Base-by-base conservation (phyloP, 1,284 basidiomycete genomes). In the Nidula niveotomentosa region DNA sequence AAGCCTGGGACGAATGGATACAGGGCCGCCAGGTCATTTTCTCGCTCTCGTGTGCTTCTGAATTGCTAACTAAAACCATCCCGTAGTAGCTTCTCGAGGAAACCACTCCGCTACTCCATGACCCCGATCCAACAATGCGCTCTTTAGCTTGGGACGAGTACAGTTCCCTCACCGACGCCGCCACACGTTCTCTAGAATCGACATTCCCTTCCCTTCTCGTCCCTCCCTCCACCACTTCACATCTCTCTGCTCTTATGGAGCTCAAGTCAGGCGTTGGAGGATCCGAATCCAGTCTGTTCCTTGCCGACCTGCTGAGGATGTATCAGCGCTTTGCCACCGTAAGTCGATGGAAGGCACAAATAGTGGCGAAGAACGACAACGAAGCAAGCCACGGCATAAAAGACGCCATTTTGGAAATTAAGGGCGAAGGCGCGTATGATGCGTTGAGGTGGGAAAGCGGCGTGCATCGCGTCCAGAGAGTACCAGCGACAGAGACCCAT, bases 211-310 rank as follows among this genome's bases (percentile, higher is more conserved):
- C 78, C 0, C 76, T 92, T 4, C 81, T 98, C 53, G 77, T 94
- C 0, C 92, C 92, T 0, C 74, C 84, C 0, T 88, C 90, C 0
- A 64, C 79, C 6, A 90, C 91, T 0, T 72, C 78, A 0, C 68
- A 81, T 1, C 74, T 93, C 6, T 90, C 91, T 2, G 91, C 92
- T 0, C 78, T 98, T 53, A 74, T 99, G 54, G 96, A 98, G 62
- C 75, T 99, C 36, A 96, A 96, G 63, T 86, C 94, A 0, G 97
- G 95, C 2, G 94, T 96, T 0, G 97, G 96, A 0, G 96, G 96
- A 0, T 87, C 88, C 3, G 96, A 99, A 71, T 82, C 95, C 0
- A 85, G 85, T 5, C 76, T 98, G 0, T 99, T 98, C 65, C 79
- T 91, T 0, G 81, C 77, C 1, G 90, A 96, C 52, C 70, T 99